Conservation (phyloP, 2,329 filamentous ascomycete species). For the Raffaelea ambrosiae region DNA sequence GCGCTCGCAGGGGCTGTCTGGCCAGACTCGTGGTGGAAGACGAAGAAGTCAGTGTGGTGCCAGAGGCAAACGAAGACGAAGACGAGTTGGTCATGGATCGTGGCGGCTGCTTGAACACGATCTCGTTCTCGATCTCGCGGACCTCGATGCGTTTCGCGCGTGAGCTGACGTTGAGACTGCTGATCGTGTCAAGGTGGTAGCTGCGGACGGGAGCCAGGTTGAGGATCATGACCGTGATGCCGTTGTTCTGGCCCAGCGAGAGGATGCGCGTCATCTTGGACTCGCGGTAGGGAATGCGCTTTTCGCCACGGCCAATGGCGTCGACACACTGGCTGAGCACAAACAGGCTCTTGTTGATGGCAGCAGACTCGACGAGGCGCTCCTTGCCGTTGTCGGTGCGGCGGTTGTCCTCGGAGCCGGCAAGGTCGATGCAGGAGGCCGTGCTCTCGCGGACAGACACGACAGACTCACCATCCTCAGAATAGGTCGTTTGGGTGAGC, state of each 20-base stretch:
- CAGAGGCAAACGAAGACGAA: slow-evolving; percentile 48
- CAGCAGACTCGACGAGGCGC: slow-evolving; percentile 85
- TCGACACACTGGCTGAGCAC: slow-evolving; percentile 93
- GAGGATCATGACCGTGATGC: slow-evolving; percentile 91
- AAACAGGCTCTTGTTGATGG: slow-evolving; percentile 96
- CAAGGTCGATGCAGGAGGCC: slow-evolving; percentile 87
- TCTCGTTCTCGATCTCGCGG: slow-evolving; percentile 90
- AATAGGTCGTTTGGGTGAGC: slow-evolving; percentile 59
- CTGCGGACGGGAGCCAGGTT: slow-evolving; percentile 87
- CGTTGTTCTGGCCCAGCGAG: slow-evolving; percentile 87
- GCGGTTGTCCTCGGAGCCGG: slow-evolving; percentile 91
- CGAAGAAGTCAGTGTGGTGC: slow-evolving; percentile 25
- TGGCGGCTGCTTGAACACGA: slow-evolving; percentile 71
- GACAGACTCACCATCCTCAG: slow-evolving; percentile 42
- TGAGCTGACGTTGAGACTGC: slow-evolving; percentile 90
- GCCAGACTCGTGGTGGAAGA: slow-evolving; percentile 30
- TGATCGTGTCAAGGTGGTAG: slow-evolving; percentile 89
- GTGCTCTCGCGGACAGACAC: slow-evolving; percentile 56
- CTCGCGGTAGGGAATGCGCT: slow-evolving; percentile 83
- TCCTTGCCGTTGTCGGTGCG: slow-evolving; percentile 91
- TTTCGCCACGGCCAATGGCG: slow-evolving; percentile 69
- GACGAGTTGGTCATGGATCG: slow-evolving; percentile 22
- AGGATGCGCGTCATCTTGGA: slow-evolving; percentile 97
- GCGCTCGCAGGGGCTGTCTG: slow-evolving; percentile 70
- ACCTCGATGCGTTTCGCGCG: slow-evolving; percentile 94